Evolutionary conservation across 1,139 yeast genomes (phyloP), one percentile per base, ranked within the genome.

Genomic region (Suhomyces panamericanus): DNA sequence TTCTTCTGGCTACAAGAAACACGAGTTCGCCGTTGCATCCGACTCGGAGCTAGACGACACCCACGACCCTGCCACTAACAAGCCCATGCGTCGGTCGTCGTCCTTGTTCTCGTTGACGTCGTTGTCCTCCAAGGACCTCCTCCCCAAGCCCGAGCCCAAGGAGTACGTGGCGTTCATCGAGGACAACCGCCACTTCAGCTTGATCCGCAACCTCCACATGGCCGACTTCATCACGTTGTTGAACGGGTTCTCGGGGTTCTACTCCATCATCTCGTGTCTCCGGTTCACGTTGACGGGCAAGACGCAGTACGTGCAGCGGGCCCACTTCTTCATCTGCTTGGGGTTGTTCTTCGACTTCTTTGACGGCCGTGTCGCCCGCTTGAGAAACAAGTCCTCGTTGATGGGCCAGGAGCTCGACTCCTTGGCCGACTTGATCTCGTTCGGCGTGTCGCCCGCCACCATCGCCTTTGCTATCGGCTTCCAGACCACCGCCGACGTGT

Each of bases 381-480:
- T 93, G 71, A 81, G 97, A 69, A 86, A 90, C 66, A 89, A 93
- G 69, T 81, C 96, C 3, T 85, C 96, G 20, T 75, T 93, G 47
- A 88, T 95, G 89, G 99, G 99, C 48, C 98, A 93, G 67, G 99
- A 93, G 68, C 80, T 93, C 57, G 99, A 93, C 63, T 89, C 97
- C 1, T 77, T 93, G 58, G 99, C 99, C 20, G 99, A 93, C 67
- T 80, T 93, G 60, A 81, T 93, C 28, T 85, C 96, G 13, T 91
- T 91, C 64, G 95, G 96, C 49, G 96, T 90, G 17, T 88, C 95
- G 4, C 97, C 97, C 4, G 96, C 97, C 1, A 78, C 91, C 14
- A 85, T 89, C 64, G 99, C 96, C 3, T 93, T 90, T 64, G 83
- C 93, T 32, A 80, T 91, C 60, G 99, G 99, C 2, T 81, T 91